phyloP scores from a whole-genome alignment of 2,329 filamentous ascomycete genomes.

The Fusarium sp. region DNA sequence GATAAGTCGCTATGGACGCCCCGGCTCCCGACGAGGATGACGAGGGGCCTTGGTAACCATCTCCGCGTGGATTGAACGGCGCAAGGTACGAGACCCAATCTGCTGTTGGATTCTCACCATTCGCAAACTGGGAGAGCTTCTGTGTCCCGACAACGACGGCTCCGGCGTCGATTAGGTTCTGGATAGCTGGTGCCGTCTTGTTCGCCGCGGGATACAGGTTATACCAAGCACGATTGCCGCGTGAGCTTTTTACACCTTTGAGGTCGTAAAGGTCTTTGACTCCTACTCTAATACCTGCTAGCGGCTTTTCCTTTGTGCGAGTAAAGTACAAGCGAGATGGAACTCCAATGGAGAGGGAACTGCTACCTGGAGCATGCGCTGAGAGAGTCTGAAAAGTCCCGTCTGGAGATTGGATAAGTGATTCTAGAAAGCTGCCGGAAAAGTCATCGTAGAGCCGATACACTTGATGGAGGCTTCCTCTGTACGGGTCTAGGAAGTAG shows the following conservation, averaged over 20 bases:
- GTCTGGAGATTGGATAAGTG: neutral
- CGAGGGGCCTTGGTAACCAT: slow-evolving; percentile 54
- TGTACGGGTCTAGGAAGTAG: neutral
- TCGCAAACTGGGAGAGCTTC: slow-evolving; percentile 25
- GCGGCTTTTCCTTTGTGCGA: neutral
- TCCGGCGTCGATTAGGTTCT: slow-evolving; percentile 16
- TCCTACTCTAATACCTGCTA: neutral
- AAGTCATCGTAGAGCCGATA: neutral
- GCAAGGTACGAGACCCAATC: slow-evolving; percentile 48
- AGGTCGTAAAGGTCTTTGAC: slow-evolving; percentile 31
- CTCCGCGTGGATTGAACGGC: slow-evolving; percentile 57
- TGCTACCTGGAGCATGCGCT: neutral
- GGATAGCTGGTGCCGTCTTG: neutral
- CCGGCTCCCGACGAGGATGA: slow-evolving; percentile 55
- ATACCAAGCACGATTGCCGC: slow-evolving; percentile 19
- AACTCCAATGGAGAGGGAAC: neutral
- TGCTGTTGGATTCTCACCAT: neutral
- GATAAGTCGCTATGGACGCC: slow-evolving; percentile 51
- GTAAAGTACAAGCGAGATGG: slow-evolving; percentile 8
- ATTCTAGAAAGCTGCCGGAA: neutral
- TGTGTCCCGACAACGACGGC: slow-evolving; percentile 17
- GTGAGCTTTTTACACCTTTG: slow-evolving; percentile 11
- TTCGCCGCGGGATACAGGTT: neutral
- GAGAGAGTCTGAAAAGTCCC: neutral
- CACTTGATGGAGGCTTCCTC: neutral